phyloP scores from a whole-genome alignment of 2,329 filamentous ascomycete genomes.

The Cordyceps farinosa region DNA sequence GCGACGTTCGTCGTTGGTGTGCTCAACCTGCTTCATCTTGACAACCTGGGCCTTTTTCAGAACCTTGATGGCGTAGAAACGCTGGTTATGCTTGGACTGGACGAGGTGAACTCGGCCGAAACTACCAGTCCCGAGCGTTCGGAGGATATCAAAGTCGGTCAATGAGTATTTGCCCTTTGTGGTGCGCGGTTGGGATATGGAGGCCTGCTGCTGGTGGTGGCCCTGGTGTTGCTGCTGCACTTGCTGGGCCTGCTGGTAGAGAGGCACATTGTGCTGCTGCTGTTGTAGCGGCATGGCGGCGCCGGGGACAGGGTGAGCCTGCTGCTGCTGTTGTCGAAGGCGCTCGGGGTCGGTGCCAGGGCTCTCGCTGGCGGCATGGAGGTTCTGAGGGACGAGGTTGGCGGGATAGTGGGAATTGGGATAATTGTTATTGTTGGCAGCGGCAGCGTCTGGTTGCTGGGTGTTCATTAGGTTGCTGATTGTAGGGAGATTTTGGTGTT shows the following conservation, averaged over 20 bases:
- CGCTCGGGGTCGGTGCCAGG: constrained; percentile 35
- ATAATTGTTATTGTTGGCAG: constrained; percentile 23
- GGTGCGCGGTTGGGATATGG: constrained; percentile 51
- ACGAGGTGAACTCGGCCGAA: constrained; percentile 96
- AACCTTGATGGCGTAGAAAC: constrained; percentile 98
- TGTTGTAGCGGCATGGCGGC: constrained; percentile 25
- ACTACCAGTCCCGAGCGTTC: constrained; percentile 92
- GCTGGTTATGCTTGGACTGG: constrained; percentile 95
- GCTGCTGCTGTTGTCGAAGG: constrained; percentile 38
- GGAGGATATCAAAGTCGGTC: constrained; percentile 80
- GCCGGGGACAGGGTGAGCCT: constrained; percentile 20
- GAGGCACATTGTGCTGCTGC: constrained; percentile 23
- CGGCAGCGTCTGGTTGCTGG: constrained; percentile 37
- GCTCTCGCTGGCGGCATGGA: constrained; percentile 32
- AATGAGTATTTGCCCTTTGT: constrained; percentile 98
- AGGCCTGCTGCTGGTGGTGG: constrained; percentile 26
- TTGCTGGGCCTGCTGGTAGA: constrained; percentile 26
- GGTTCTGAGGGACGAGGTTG: constrained; percentile 25
- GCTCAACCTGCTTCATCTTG: constrained; percentile 99
- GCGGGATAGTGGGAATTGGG: constrained; percentile 27
- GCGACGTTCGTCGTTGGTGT: constrained; percentile 94
- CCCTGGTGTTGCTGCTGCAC: constrained; percentile 29
- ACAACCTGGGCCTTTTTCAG: constrained; percentile 98
- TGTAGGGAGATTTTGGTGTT: constrained; percentile 69
- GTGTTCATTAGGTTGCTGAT: constrained; percentile 82